Base-by-base conservation (phyloP, 371 early-diverging fungal species). In the Mucor velutinosus region DNA sequence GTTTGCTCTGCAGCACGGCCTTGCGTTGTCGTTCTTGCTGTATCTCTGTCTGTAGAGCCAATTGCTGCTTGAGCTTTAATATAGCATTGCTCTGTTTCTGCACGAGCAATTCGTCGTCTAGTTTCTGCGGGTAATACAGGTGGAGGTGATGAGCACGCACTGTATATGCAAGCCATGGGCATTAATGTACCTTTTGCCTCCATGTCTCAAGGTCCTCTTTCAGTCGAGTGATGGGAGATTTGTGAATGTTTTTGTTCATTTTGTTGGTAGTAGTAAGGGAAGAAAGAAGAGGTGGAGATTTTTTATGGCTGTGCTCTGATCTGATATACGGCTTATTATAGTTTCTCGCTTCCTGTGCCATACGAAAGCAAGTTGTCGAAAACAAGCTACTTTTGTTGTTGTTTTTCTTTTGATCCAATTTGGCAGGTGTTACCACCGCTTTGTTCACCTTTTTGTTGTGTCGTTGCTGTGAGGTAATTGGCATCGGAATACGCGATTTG, bases 351-450 rank as follows among this genome's bases (percentile, higher is more conserved):
- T 70, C 65, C 35, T 59, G 69, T 25, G 69, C 69, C 64, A 39
- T 69, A 59, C 69, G 69, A 23, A 64, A 69, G 37, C 69, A 69
- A 39, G 69, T 68, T 47, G 69, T 57, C 35, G 69, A 30, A 64
- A 64, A 69, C 23, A 69, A 64, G 12, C 12, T 51, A 51, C 51
- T 51, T 51, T 51, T 51, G 58, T 58, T 68, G 21, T 64, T 69
- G 59, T 69, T 67, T 49, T 69, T 58, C 19, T 60, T 49, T 30
- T 53, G 19, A 6, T 63, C 66, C 35, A 66, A 59, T 66, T 66
- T 66, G 66, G 66, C 32, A 66, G 30, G 66, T 66, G 66, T 66
- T 53, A 66, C 66, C n/a, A 37, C 23, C 19, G 30, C 39, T 59
- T 47, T 45, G 45, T 51, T 23, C 51, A 19, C 25, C 51, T 21